Evolutionary conservation across 192 early-diverging fungal species (phyloP).

Genomic region (Coemansia sp.): DNA sequence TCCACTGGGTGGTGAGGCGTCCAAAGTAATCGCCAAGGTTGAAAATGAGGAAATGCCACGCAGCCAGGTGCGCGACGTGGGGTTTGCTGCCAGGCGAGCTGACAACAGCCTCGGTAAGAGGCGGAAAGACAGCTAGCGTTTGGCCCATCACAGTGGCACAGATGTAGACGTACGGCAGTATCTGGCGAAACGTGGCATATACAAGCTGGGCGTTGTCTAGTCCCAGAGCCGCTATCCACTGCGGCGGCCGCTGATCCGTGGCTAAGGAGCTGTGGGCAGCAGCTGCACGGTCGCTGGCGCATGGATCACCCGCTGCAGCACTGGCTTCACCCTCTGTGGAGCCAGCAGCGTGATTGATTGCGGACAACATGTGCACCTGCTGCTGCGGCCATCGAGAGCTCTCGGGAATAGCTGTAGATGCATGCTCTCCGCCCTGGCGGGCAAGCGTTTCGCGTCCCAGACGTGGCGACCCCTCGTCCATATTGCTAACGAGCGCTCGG

Average conservation of each 20-base stretch:
- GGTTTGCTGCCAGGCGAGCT: constrained; percentile 34
- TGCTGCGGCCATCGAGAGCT: not conserved
- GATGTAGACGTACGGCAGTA: constrained; percentile 28
- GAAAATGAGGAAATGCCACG: constrained; percentile 74
- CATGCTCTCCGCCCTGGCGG: not conserved
- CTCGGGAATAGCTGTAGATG: not conserved
- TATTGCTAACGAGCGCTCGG: constrained; percentile 3
- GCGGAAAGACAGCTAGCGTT: constrained; percentile 75
- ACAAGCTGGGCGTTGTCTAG: constrained; percentile 27
- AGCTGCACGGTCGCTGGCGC: not conserved
- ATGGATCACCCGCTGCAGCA: no score
- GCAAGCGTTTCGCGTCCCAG: constrained; percentile 10
- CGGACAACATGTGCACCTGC: not conserved
- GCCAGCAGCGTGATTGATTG: not conserved
- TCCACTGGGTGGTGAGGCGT: constrained; percentile 57
- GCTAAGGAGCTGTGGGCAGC: not conserved
- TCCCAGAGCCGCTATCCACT: constrained; percentile 30
- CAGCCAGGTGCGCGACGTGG: constrained; percentile 45
- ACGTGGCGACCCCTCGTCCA: constrained; percentile 37
- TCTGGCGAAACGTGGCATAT: constrained; percentile 26
- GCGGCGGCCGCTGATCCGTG: not conserved
- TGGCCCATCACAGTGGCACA: constrained; percentile 64
- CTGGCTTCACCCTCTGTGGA: not conserved
- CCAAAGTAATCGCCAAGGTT: constrained; percentile 79
- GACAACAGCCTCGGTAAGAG: constrained; percentile 69